A percentile compares a stretch with the other conserved stretches of the same genome.
Conservation (phyloP, 164 flowering plant genomes). For the Tetracentron sinense region DNA sequence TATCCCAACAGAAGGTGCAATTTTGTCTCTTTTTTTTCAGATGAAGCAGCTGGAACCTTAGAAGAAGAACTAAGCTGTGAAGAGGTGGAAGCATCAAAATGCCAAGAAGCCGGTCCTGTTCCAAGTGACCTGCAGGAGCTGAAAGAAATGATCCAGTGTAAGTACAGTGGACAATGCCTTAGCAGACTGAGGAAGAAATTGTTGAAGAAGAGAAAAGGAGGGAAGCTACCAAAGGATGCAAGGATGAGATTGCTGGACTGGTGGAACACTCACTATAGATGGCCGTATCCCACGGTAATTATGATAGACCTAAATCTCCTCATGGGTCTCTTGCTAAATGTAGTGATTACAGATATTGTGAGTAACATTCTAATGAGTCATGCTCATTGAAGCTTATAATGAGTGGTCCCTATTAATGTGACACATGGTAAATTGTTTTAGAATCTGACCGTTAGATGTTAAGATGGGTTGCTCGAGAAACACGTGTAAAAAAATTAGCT, state of each 20-base stretch:
- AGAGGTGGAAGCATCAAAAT: constrained; percentile 34
- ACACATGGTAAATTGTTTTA: too few species aligned
- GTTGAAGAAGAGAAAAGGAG: constrained; percentile 56
- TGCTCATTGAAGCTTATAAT: too few species aligned
- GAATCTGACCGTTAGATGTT: too few species aligned
- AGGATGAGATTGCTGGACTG: constrained; percentile 41
- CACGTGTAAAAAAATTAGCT: too few species aligned
- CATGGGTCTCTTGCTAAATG: too few species aligned
- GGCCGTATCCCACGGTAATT: constrained; percentile 83
- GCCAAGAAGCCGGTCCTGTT: constrained; percentile 21
- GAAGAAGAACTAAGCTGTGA: constrained; percentile 50
- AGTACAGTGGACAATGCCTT: constrained; percentile 65
- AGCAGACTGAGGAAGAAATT: constrained; percentile 53
- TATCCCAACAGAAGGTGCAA: too few species aligned
- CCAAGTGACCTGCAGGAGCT: constrained; percentile 35
- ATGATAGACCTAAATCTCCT: too few species aligned
- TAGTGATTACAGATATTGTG: too few species aligned
- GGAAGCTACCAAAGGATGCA: constrained; percentile 67
- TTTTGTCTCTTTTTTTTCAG: constrained; percentile 15
- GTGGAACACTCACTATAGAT: constrained; percentile 64
- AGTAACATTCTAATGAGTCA: too few species aligned
- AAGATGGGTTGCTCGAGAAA: too few species aligned
- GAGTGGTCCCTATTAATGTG: too few species aligned
- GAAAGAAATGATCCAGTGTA: constrained; percentile 50
- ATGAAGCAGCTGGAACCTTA: constrained; percentile 40